Evolutionary conservation across 2,329 filamentous ascomycete genomes (phyloP), one percentile per base, ranked within the genome.

Genomic region (Pseudogymnoascus sp.): DNA sequence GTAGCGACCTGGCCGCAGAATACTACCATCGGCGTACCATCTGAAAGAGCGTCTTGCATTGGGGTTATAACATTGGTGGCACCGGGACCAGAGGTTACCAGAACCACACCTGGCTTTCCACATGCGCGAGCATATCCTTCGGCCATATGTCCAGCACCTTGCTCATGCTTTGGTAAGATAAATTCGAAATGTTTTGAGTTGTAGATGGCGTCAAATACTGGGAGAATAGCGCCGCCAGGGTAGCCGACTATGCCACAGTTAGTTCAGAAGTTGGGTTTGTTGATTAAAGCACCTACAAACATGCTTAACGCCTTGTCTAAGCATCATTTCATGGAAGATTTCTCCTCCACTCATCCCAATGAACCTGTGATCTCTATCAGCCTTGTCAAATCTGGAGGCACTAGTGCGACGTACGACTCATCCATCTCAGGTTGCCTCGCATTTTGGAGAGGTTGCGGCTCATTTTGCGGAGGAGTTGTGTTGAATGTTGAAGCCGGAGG

Each of bases 301-400:
- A 75, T 97, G 91, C 79, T 97, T 94, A 62, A 99, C 93, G 69
- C 81, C 84, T 69, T 93, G 89, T 71, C 93, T 84, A 64, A 96
- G 82, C 92, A 99, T 97, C 93, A 97, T 97, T 78, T 97, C 93
- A 76, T 97, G 92, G 77, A 97, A 96, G 69, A 97, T 97, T 76
- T 97, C 88, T 72, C 94, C 94, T 72, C 94, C 93, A 58, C 86
- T 96, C 82, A 92, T 93, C 66, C 93, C 93, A 71, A 97, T 91
- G 75, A 97, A 96, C 64, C 87, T 90, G 67, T 61, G 62, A 60
- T 65, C 24, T 59, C 13, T 26, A 37, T 29, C 60, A 37, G 36
- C 40, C 17, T 11, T 36, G 57, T 61, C 40, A 63, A 58, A 59
- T 21, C 57, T 64, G 21, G 58, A 58, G n/a, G 17, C 24, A 26